Percentiles rank a stretch among this genome's conserved stretches.
These are phyloP conservation scores for Stipa capillata DNA, from an alignment of 176 grass and related monocot genomes.

Conservation along the genomic window DNA sequence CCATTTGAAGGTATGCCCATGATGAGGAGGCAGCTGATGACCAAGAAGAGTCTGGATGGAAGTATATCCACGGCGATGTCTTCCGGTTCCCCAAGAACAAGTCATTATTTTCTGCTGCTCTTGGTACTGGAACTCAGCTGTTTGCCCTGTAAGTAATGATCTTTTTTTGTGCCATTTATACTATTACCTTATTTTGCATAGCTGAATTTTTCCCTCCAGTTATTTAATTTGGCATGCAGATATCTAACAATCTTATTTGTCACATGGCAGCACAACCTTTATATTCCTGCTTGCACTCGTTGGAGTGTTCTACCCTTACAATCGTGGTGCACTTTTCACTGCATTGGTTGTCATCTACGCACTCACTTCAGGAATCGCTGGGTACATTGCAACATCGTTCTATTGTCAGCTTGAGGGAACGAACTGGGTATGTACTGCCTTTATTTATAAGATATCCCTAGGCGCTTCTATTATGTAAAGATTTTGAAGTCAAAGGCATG, in stretches of 20 bases:
- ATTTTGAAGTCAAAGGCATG: background rate
- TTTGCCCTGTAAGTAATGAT: slow-evolving; percentile 70
- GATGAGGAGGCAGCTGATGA: slow-evolving; percentile 95
- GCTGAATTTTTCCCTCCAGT: background rate
- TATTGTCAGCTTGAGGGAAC: slow-evolving; percentile 90
- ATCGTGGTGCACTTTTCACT: slow-evolving; percentile 92
- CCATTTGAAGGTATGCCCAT: slow-evolving; percentile 72
- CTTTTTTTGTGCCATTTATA: background rate
- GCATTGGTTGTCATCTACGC: slow-evolving; percentile 97
- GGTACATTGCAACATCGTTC: slow-evolving; percentile 87
- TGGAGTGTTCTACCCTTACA: slow-evolving; percentile 98
- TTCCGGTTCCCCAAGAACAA: slow-evolving; percentile 91
- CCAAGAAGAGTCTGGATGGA: slow-evolving; percentile 97
- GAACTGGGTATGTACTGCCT: slow-evolving; percentile 67
- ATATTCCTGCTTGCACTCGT: slow-evolving; percentile 95
- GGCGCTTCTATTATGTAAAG: background rate
- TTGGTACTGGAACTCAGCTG: slow-evolving; percentile 86
- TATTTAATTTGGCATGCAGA: background rate
- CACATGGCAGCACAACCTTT: slow-evolving; percentile 69
- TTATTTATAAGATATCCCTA: background rate
- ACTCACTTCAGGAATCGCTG: slow-evolving; percentile 96
- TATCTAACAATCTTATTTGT: slow-evolving; percentile 9
- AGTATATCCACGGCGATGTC: slow-evolving; percentile 95
- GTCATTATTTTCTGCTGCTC: slow-evolving; percentile 85
- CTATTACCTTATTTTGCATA: background rate